Conservation (phyloP, 805 yeast genomes). For the Vanderwaltozyma tropicalis region DNA sequence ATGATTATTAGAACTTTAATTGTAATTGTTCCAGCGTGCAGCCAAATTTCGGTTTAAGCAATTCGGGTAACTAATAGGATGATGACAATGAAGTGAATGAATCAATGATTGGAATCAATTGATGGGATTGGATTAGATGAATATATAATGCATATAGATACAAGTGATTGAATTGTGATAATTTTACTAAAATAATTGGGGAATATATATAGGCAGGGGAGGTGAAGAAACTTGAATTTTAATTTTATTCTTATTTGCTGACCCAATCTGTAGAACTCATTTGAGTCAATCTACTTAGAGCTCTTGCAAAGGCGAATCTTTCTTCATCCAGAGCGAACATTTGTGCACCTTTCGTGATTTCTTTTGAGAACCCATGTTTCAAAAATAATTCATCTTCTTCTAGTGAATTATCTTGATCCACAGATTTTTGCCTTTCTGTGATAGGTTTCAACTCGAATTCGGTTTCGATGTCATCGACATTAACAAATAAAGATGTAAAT, state of each 20-base stretch:
- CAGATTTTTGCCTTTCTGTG: slow-evolving; percentile 1
- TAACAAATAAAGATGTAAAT: slow-evolving; percentile 76
- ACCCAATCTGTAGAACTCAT: slow-evolving; percentile 95
- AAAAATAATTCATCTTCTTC: slow-evolving; percentile 43
- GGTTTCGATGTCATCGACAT: slow-evolving; percentile 48
- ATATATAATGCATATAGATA: no score
- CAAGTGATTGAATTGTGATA: no score
- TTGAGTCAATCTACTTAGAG: slow-evolving; percentile 79
- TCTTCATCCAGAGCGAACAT: slow-evolving; percentile 91
- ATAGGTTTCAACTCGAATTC: slow-evolving; percentile 25
- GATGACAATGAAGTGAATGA: no score
- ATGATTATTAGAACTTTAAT: no score
- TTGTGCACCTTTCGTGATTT: slow-evolving; percentile 56
- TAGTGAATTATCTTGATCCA: slow-evolving; percentile 25
- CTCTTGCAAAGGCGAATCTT: slow-evolving; percentile 92
- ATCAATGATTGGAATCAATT: no score
- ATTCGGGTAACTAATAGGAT: no score
- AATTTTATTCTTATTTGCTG: slow-evolving; percentile 1
- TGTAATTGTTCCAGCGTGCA: no score
- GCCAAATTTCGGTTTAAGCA: no score
- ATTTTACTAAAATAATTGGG: no score
- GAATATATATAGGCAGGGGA: not conserved
- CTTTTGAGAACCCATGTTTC: slow-evolving; percentile 69
- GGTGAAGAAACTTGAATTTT: not conserved
- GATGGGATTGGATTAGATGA: no score